phyloP scores from a whole-genome alignment of 352 stramenopile genomes.

The Phytophthora cactorum region DNA sequence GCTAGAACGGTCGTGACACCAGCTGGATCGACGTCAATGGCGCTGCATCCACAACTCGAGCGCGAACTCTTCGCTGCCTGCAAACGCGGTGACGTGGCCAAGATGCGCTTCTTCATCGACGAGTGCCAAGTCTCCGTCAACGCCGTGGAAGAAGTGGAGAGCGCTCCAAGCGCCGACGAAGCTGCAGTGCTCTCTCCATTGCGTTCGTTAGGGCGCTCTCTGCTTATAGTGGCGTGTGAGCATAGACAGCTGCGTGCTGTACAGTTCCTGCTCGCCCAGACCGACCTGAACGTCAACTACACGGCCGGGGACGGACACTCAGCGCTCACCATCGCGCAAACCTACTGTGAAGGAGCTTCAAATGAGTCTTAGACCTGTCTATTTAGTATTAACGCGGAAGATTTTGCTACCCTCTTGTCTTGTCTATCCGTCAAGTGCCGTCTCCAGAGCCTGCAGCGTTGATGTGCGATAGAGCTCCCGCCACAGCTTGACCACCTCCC shows the following conservation, averaged over 20 bases:
- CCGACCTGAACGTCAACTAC: slow-evolving; percentile 31
- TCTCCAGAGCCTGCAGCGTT: slow-evolving; percentile 37
- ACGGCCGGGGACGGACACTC: slow-evolving; percentile 16
- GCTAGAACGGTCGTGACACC: slow-evolving; percentile 5
- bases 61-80: slow-evolving; percentile 33
- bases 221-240: slow-evolving; percentile 45
- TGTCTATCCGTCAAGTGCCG: neutral
- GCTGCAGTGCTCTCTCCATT: neutral
- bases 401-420: neutral
- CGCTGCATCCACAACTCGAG: slow-evolving; percentile 49
- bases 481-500: slow-evolving; percentile 66
- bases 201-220: slow-evolving; percentile 9
- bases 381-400: neutral
- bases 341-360: slow-evolving; percentile 6
- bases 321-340: slow-evolving; percentile 23
- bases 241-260: slow-evolving; percentile 16
- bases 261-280: slow-evolving; percentile 32
- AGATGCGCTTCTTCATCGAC: slow-evolving; percentile 42
- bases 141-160: slow-evolving; percentile 20
- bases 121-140: slow-evolving; percentile 51
- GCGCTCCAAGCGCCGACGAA: neutral
- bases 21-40: slow-evolving; percentile 9
- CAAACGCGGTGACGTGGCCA: slow-evolving; percentile 29
- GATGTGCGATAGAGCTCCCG: slow-evolving; percentile 58
- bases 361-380: slow-evolving; percentile 5